These are phyloP conservation scores for Erythrophleum fordii DNA, from an alignment of 306 rosid genomes.

Conservation along the genomic window DNA sequence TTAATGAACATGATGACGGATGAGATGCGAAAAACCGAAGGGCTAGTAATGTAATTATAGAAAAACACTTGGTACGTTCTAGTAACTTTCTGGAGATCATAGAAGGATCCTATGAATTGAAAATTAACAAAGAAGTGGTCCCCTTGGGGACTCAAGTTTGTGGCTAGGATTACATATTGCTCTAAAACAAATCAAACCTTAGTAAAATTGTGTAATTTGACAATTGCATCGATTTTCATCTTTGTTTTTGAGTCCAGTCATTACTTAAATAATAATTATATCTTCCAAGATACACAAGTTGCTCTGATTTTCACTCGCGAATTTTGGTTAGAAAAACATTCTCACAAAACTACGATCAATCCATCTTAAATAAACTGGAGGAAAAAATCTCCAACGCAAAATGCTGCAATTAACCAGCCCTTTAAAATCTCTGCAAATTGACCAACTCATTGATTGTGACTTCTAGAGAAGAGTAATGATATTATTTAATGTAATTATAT, in stretches of 20 bases:
- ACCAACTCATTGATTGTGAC: neutral
- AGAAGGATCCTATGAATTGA: neutral
- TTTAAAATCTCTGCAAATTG: neutral
- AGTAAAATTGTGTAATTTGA: constrained; percentile 1
- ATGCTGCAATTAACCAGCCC: constrained; percentile 18
- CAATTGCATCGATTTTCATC: neutral
- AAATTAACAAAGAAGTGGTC: constrained; percentile 42
- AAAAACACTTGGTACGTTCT: neutral
- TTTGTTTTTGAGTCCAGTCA: neutral
- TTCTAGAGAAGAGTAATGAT: neutral
- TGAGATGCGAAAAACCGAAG: neutral
- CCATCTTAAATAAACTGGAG: neutral
- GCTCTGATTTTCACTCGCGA: neutral
- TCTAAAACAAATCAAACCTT: constrained; percentile 29
- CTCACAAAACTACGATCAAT: neutral
- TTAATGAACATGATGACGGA: too few relatives aligned
- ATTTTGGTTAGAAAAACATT: constrained; percentile 11
- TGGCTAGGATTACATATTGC: constrained; percentile 45
- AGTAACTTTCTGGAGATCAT: neutral
- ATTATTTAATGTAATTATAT: constrained; percentile 13
- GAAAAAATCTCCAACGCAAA: constrained; percentile 14
- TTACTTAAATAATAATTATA: constrained; percentile 22
- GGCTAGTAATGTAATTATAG: constrained; percentile 29
- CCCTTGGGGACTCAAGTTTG: constrained; percentile 42
- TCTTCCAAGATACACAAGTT: neutral